phyloP scores from a whole-genome alignment of 108 stramenopile genomes.

The Licmophora abbreviata region DNA sequence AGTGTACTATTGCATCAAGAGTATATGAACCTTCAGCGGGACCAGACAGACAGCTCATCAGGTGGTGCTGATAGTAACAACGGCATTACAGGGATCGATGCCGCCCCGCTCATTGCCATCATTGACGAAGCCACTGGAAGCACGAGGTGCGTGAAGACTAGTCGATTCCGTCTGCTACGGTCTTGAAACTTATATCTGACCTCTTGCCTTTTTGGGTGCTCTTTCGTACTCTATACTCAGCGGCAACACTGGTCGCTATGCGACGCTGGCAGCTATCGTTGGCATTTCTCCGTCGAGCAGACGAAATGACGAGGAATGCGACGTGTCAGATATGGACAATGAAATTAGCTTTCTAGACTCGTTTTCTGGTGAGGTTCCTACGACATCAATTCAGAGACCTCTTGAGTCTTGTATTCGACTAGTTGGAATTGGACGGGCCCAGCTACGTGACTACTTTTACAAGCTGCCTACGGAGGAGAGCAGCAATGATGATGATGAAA shows the following conservation, averaged over 20 bases:
- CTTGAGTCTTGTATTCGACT: slow-evolving; percentile 19
- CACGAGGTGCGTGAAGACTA: neutral
- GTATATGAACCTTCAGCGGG: neutral
- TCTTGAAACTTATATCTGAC: no score
- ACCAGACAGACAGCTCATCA: neutral
- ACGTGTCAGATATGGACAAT: neutral
- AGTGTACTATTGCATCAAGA: slow-evolving; percentile 15
- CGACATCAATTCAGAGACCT: no score
- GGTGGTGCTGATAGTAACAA: no score
- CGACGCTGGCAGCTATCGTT: slow-evolving; percentile 56
- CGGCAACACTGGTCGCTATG: slow-evolving; percentile 18
- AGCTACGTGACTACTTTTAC: slow-evolving; percentile 31
- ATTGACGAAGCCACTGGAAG: slow-evolving; percentile 32
- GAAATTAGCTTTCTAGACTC: slow-evolving; percentile 24
- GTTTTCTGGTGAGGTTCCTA: no score
- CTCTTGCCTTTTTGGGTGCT: no score
- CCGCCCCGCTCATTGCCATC: slow-evolving; percentile 49
- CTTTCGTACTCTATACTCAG: no score
- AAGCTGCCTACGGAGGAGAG: slow-evolving; percentile 21
- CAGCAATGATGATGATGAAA: slow-evolving; percentile 1
- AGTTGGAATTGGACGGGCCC: slow-evolving; percentile 47
- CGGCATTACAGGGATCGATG: slow-evolving; percentile 26
- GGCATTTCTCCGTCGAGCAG: slow-evolving; percentile 8
- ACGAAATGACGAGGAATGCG: neutral
- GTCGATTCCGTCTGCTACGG: no score